phyloP scores from a whole-genome alignment of 1,284 basidiomycete species.

The Ceratobasidium sp. region DNA sequence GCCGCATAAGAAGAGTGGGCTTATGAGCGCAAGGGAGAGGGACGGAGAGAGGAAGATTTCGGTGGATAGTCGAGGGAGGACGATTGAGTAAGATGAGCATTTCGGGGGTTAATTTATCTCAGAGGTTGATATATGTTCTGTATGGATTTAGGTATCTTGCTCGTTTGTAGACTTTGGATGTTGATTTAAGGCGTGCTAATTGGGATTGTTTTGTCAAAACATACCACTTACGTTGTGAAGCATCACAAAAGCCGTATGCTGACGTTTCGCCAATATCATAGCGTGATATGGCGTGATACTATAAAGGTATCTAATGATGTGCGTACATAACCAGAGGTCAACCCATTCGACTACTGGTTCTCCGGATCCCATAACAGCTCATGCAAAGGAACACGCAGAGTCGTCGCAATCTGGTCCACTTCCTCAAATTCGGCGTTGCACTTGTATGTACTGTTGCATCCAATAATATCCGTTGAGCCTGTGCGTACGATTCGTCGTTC shows the following conservation, averaged over 20 bases:
- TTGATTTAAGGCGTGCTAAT: neutral
- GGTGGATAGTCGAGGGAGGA: slow-evolving; percentile 35
- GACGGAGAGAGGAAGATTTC: slow-evolving; percentile 11
- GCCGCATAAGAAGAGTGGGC: slow-evolving; percentile 3
- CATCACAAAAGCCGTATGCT: no score
- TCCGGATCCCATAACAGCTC: slow-evolving; percentile 79
- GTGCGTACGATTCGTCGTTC: slow-evolving; percentile 78
- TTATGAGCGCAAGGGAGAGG: neutral
- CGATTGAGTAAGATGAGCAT: slow-evolving; percentile 11
- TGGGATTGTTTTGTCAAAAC: neutral
- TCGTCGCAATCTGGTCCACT: slow-evolving; percentile 72
- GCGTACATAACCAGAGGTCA: neutral
- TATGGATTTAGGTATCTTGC: neutral
- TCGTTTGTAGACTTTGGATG: slow-evolving; percentile 1
- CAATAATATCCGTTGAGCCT: slow-evolving; percentile 71
- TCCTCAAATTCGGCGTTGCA: slow-evolving; percentile 80
- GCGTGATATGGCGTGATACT: no score
- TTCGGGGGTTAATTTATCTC: slow-evolving; percentile 15
- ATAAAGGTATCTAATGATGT: no score
- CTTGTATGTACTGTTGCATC: slow-evolving; percentile 78
- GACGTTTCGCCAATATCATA: no score
- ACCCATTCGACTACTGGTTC: slow-evolving; percentile 19
- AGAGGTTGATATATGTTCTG: slow-evolving; percentile 5
- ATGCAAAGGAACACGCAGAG: slow-evolving; percentile 73
- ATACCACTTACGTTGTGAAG: no score